Base-by-base conservation (phyloP, 306 rosid genomes). In the Datisca glomerata region DNA sequence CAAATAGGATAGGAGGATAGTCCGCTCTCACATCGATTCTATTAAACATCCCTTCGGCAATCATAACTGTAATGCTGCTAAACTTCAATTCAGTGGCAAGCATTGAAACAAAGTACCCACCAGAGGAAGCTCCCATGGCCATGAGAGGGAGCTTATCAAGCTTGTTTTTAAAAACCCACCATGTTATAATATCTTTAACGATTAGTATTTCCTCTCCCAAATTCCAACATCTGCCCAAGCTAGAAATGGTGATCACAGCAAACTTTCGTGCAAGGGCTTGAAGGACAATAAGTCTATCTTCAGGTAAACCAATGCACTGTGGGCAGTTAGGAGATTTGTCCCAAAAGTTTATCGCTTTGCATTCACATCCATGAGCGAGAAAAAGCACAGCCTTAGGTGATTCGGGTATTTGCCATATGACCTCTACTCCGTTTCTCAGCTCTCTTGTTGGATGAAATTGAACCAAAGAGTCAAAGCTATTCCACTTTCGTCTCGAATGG, bases 101-200 rank as follows among this genome's bases (percentile, higher is more conserved):
- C 51, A 80, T 68, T 13, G 98, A 89, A 36, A 84, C 81, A 70
- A 89, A 89, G 63, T 74, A 35, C 10, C 98, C 95, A 24, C 95
- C 93, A 27, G 98, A 89, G 12, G 98, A 84, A 40, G 93, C 98
- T 19, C 95, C 95, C 55, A 83, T 49, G 24, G 93, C 97, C 49
- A 83, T 73, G 49, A 80, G 73, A 53, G 93, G 93, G 60, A 77
- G 77, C 13, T 72, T 58, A 22, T 56, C 67, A 41, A 89, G 86
- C 68, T 72, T 77, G 47, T 65, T 73, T 38, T 46, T 71, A 50
- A 55, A 47, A 49, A 64, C 49, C 95, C 93, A 89, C 97, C 95
- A 68, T 4, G 43, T 57, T 49, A 83, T 43, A 34, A 77, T 70
- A 51, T 72, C 78, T 49, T 77, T 83, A 45, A 70, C 79, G 41